Base-by-base conservation (phyloP, 1,139 yeast genomes). In the Candida anutae region DNA sequence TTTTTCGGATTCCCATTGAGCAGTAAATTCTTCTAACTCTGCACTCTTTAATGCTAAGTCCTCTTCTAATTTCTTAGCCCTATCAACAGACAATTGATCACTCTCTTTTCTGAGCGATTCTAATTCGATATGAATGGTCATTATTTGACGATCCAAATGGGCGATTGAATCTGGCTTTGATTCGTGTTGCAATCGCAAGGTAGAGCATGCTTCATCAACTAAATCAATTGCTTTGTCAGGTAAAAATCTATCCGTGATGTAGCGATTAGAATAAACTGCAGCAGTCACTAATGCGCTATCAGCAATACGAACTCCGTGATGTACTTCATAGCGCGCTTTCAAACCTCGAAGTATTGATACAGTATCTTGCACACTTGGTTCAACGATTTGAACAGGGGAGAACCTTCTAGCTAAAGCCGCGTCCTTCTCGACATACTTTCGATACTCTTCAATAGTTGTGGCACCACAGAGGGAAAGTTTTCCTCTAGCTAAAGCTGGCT, bases 181-280 rank as follows among this genome's bases (percentile, higher is more conserved):
- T 57, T 90, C 98, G 50, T 90, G 97, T 54, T 90, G 98, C 36
- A 90, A 63, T 39, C 98, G 66, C 37, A 90, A 64, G 0, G 95
- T 94, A 1, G 96, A 90, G 56, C 97, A 87, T 0, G 98, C 97
- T 50, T 90, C 98, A 55, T 90, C 98, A 3, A 90, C 93, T 42
- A 90, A 68, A 55, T 90, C 97, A 41, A 90, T 87, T 8, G 96
- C 96, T 58, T 90, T 90, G 51, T 90, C 98, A 1, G 98, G 98
- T 25, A 90, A 62, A 45, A 77, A 85, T 31, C 97, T 60, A 51
- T 90, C 97, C 5, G 94, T 83, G 31, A 90, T 84, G 51, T 90
- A 90, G 38, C 98, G 69, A 46, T 85, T 84, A 18, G 95, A 79
- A 46, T 88, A 76, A 4, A 83, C 77, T 0, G 96, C 95, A 8